Evolutionary conservation across 2,329 filamentous ascomycete genomes (phyloP), one percentile per base, ranked within the genome.

Genomic region (Ophiosphaerella narmari): DNA sequence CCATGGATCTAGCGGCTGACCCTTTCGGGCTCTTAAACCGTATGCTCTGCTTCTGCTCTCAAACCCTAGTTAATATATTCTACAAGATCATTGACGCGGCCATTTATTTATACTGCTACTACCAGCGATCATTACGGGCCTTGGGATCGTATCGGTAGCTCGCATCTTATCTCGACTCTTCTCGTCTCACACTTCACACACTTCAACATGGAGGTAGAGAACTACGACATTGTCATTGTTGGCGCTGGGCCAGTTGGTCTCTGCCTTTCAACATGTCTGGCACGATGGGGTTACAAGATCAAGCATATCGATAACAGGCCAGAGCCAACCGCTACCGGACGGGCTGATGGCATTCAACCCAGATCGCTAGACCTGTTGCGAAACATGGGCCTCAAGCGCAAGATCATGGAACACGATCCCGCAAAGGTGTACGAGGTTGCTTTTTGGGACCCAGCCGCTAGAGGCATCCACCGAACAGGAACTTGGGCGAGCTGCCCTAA

Each of bases 281-380:
- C 90, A 53, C 82, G 91, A 77, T 96, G 91, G 90, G 92, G 92
- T 16, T 97, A 96, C 80, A 91, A 86, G 73, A 90, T 97, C 74
- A 96, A 93, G 79, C 91, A 96, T 75, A 91, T 96, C 68, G 92
- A 96, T 76, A 96, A 95, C 75, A 83, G 91, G 51, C 80, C 90
- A 2, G 89, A 93, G 66, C 91, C 91, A 13, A 96, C 91, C 11
- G 78, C 85, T 2, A 96, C 91, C 16, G 91, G 91, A 45, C 89
- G 91, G 57, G 92, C 91, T 48, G 91, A 96, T 74, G 91, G 91
- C 55, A 95, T 97, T 50, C 91, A 96, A 76, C 91, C 91, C 33
- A 86, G 92, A 34, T 95, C 91, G 0, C 80, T 95, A 21, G 91
- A 96, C 63, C 82, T 96, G 13, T 80, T 96, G 40, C 86, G 89